Evolutionary conservation across 371 early-diverging fungal genomes (phyloP), one percentile per base, ranked within the genome.

Genomic region (Haplosporangium sp.): DNA sequence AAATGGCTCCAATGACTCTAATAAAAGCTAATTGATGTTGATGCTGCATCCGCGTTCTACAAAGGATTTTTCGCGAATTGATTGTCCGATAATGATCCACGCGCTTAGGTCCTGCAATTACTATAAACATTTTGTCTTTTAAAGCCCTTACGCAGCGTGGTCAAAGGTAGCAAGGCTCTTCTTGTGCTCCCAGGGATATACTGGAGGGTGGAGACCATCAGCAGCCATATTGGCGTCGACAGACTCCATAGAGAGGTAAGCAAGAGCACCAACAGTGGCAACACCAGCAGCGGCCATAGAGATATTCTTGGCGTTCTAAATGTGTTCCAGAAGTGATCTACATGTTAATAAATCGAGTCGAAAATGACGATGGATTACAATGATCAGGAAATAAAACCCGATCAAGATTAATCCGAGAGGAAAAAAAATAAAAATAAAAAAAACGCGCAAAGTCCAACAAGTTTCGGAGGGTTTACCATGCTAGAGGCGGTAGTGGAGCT

Each of bases 131-230:
- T 47, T 47, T 13, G 9, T 27, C 27, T 27, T 27, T 27, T 27
- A 27, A 27, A 27, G 27, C 27, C 27, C 91, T 82, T 92, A 96
- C 96, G 94, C 85, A 66, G 97, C 95, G 72, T 97, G 97, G 83
- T 98, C 99, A 86, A 93, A 98, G 61, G 96, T 95, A 75, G 90
- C 89, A 70, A 94, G 86, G 77, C 89, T 88, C 63, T 88, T 90
- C 66, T 89, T 89, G 85, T 96, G 96, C 50, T 94, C 90, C 96
- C 96, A 98, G 45, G 96, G 96, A 87, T 92, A 90, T 67, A 86
- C 86, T 19, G 97, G 94, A 58, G 97, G 84, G 84, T 98, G 98
- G 76, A 97, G 91, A 70, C 98, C 98, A 71, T 96, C 95, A 71
- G 9, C 47, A 47, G 47, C 13, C 47, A 47, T 9, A 47, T 47